These are phyloP conservation scores for Fusarium proliferatum DNA, from an alignment of 2,329 filamentous ascomycete genomes.

Conservation along the genomic window DNA sequence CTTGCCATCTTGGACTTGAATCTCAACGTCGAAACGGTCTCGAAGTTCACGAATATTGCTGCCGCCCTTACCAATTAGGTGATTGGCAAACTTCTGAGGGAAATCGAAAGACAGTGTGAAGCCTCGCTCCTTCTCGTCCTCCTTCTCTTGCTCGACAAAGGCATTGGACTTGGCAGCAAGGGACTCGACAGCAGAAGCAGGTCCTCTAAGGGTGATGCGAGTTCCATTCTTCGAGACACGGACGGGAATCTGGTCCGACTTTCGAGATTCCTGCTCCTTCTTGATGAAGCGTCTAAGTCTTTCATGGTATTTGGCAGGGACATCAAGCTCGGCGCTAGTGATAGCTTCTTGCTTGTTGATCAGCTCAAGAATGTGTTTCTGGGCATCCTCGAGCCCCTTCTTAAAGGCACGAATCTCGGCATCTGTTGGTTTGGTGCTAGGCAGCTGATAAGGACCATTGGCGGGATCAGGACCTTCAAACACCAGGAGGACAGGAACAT, in stretches of 20 bases:
- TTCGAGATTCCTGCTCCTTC: constrained; percentile 69
- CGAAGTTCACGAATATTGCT: constrained; percentile 74
- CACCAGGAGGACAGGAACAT: constrained; percentile 75
- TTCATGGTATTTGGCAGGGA: constrained; percentile 72
- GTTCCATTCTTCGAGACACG: constrained; percentile 69
- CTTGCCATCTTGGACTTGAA: constrained; percentile 93
- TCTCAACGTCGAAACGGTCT: constrained; percentile 75
- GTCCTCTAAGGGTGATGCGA: constrained; percentile 80
- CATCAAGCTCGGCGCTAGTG: constrained; percentile 63
- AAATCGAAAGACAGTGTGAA: constrained; percentile 91
- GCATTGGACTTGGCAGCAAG: constrained; percentile 78
- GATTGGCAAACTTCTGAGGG: constrained; percentile 93
- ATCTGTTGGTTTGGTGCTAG: constrained; percentile 63
- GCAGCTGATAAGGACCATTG: constrained; percentile 62
- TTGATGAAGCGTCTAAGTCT: constrained; percentile 72
- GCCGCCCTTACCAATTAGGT: constrained; percentile 77
- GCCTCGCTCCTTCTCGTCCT: constrained; percentile 93
- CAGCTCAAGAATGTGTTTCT: constrained; percentile 66
- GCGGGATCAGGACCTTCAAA: constrained; percentile 72
- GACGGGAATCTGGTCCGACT: constrained; percentile 68
- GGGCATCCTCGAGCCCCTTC: constrained; percentile 65
- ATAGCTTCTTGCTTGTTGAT: constrained; percentile 70
- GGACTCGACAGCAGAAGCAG: constrained; percentile 75
- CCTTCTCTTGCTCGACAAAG: constrained; percentile 88
- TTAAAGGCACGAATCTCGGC: constrained; percentile 65